Conservation (phyloP, 352 stramenopile species). For the Thalassiosira hispida region DNA sequence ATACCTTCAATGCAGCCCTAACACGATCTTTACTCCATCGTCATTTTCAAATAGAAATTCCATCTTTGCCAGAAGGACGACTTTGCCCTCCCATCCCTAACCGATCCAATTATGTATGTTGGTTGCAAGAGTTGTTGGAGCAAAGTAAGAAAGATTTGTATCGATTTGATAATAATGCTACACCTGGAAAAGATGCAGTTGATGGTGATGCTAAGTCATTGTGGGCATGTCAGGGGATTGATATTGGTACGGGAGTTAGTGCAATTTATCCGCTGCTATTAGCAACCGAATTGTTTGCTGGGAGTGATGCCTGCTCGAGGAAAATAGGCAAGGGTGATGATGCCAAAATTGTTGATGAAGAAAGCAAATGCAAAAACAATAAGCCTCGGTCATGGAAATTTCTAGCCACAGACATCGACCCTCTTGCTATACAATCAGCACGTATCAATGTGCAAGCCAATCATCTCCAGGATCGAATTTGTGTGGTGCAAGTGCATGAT, state of each 20-base stretch:
- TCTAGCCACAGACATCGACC: constrained; percentile 94
- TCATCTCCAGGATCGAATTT: constrained; percentile 76
- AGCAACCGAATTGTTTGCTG: constrained; percentile 81
- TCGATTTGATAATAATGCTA: constrained; percentile 14
- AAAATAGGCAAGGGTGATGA: background rate
- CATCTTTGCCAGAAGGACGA: constrained; percentile 90
- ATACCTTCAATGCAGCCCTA: constrained; percentile 85
- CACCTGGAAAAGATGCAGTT: background rate
- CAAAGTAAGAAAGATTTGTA: constrained; percentile 61
- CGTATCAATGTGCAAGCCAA: constrained; percentile 90
- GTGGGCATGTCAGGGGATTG: constrained; percentile 83
- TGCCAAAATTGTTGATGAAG: background rate
- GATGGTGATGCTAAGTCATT: background rate
- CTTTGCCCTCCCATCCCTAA: constrained; percentile 93
- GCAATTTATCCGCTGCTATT: constrained; percentile 96
- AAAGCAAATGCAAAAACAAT: background rate
- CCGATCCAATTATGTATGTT: constrained; percentile 95
- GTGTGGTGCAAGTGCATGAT: constrained; percentile 35
- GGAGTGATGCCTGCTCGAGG: constrained; percentile 5
- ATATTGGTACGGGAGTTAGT: constrained; percentile 94
- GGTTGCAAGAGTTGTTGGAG: constrained; percentile 92
- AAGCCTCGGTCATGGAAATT: constrained; percentile 86
- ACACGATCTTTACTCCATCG: constrained; percentile 91
- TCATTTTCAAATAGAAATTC: constrained; percentile 90
- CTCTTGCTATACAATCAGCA: constrained; percentile 86